Base-by-base conservation (phyloP, 352 stramenopile genomes). In the Paralagenidium karlingii region DNA sequence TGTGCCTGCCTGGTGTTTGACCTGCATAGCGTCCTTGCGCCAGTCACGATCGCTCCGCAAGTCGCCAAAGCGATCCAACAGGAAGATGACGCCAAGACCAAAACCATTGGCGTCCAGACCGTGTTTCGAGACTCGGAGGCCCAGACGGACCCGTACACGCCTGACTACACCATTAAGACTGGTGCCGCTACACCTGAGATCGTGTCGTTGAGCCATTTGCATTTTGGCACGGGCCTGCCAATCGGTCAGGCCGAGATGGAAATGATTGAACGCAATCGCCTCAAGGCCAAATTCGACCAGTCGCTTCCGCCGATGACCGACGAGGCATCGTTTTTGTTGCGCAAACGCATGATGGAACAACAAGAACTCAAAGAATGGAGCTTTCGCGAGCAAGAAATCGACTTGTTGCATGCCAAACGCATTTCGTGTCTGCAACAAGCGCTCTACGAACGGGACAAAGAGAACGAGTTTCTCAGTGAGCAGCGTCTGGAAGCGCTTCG, bases 291-390 rank as follows among this genome's bases (percentile, higher is more conserved):
- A 5, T 86, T 96, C 16, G 76, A 96, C 34, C 68, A 64, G 11
- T 80, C 78, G 19, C 47, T 97, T 27, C 90, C 88, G 13, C 89
- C 90, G 3, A 96, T 96, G 68, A 97, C 90, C 11, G 90, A 97
- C 53, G 90, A 97, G 43, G 89, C 84, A 6, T 93, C 63, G 27
- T 93, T 97, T 34, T 24, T 73, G 18, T 43, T 97, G 19, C 77
- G 90, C 10, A 96, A 97, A 45, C 49, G 42, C 18, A 87, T 97
- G 58, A 85, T 97, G 55, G 85, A 96, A 57, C 57, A 79, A 36
- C 88, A 97, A 50, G 90, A 97, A 50, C 78, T 81, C 19, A 60
- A 61, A 22, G 86, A 95, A 43, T 96, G 82, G 68, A 65, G 74
- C 22, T 80, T 84, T 37, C 69, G 82, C 8, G 84, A 96, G 55